A percentile compares a stretch with the other conserved stretches of the same genome.
phyloP scores from a whole-genome alignment of 495 filamentous ascomycete genomes.

The Aspergillus indologenus region DNA sequence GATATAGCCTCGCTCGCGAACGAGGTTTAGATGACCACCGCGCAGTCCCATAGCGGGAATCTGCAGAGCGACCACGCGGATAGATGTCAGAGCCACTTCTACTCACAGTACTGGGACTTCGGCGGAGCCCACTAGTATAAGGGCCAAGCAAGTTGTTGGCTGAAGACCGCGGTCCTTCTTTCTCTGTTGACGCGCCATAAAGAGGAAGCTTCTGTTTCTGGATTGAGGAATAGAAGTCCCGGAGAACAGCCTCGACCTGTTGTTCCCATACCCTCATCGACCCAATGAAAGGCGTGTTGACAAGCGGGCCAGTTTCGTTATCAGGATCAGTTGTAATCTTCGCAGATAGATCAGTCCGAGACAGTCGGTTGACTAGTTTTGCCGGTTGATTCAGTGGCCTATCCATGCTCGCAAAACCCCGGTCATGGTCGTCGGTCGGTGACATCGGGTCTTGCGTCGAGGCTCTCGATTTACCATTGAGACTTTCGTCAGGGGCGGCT shows the following conservation, averaged over 20 bases:
- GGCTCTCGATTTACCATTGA: slow-evolving; percentile 41
- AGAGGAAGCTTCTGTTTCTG: slow-evolving; percentile 80
- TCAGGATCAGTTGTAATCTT: slow-evolving; percentile 33
- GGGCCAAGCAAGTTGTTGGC: slow-evolving; percentile 48
- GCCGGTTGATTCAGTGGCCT: slow-evolving; percentile 15
- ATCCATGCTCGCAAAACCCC: slow-evolving; percentile 23
- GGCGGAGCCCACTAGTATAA: slow-evolving; percentile 60
- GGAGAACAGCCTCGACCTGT: slow-evolving; percentile 84
- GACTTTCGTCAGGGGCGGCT: slow-evolving; percentile 63
- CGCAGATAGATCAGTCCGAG: slow-evolving; percentile 26
- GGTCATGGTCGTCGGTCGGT: slow-evolving; percentile 23
- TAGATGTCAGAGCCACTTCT: slow-evolving; percentile 78
- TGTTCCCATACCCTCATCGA: slow-evolving; percentile 79
- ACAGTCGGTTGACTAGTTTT: slow-evolving; percentile 28
- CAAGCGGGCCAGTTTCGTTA: slow-evolving; percentile 55
- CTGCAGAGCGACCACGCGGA: slow-evolving; percentile 68
- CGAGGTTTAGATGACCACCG: slow-evolving; percentile 84
- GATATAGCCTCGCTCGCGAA: slow-evolving; percentile 76
- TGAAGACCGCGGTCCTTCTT: slow-evolving; percentile 37
- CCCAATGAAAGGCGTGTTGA: slow-evolving; percentile 75
- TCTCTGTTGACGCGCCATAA: slow-evolving; percentile 57
- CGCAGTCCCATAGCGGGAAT: slow-evolving; percentile 60
- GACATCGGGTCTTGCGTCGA: slow-evolving; percentile 15
- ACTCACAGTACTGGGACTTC: slow-evolving; percentile 85
- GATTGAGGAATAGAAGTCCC: slow-evolving; percentile 89